Evolutionary conservation across 768 basidiomycete genomes (phyloP).

Genomic region (Trametes gibbosa): DNA sequence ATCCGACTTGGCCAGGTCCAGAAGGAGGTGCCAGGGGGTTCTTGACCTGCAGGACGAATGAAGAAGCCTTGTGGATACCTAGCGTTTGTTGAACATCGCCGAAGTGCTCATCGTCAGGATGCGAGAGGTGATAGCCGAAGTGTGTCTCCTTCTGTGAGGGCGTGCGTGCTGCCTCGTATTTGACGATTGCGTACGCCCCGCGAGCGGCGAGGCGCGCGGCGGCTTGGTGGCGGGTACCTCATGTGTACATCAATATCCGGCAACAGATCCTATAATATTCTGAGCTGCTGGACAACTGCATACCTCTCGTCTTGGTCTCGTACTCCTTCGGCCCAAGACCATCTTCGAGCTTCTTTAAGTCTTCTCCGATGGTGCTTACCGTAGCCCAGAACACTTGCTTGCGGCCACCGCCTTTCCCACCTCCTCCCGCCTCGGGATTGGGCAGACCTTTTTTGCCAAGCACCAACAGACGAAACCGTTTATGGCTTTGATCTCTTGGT

Average conservation of each 20-base stretch:
- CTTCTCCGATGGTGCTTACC: constrained; percentile 49
- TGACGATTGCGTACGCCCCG: constrained; percentile 60
- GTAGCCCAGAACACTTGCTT: constrained; percentile 54
- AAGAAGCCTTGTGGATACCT: constrained; percentile 50
- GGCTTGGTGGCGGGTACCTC: constrained; percentile 49
- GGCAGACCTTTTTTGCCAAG: constrained; percentile 61
- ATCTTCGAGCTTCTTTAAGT: constrained; percentile 45
- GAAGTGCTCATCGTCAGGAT: constrained; percentile 39
- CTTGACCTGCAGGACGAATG: constrained; percentile 61
- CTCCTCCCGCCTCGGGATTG: constrained; percentile 36
- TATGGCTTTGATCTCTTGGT: constrained; percentile 33
- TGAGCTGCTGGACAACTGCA: constrained; percentile 1
- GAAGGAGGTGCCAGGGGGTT: constrained; percentile 50
- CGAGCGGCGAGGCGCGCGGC: constrained; percentile 52
- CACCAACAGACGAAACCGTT: constrained; percentile 49
- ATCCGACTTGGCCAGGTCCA: constrained; percentile 29
- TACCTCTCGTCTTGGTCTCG: constrained; percentile 62
- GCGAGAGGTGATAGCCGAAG: constrained; percentile 58
- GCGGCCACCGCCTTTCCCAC: constrained; percentile 32
- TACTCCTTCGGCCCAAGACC: constrained; percentile 51
- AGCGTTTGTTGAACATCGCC: constrained; percentile 56
- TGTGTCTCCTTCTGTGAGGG: constrained; percentile 50
- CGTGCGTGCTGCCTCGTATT: constrained; percentile 40
- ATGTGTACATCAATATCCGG: not conserved
- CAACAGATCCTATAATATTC: too few species aligned